Base-by-base conservation (phyloP, 2,329 filamentous ascomycete species). In the Nothopassalora personata region DNA sequence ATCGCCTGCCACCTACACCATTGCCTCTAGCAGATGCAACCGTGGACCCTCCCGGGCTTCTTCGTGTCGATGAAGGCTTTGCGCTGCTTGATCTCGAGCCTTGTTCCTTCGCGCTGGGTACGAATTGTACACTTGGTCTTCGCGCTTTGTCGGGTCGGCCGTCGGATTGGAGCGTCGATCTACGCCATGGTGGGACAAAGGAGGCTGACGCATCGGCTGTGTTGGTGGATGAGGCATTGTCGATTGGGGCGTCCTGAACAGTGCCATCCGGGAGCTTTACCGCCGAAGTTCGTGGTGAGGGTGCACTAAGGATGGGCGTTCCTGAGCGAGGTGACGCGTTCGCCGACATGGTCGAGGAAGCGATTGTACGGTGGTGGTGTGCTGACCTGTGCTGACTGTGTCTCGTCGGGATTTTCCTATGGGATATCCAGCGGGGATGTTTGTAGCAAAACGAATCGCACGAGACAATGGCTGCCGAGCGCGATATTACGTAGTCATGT, bases 71-170 rank as follows among this genome's bases (percentile, higher is more conserved):
- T 11, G 65, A 58, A 3, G 68, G 67, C 36, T 68, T 67, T 18
- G 69, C 70, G 53, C 63, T 68, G 59, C 64, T 68, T 51, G 67
- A 70, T 19, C 70, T 67, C 10, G 68, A 70, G 49, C 62, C 64
- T n/a, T 62, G 63, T 27, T 57, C 52, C 51, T 54, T 66, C 48
- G 64, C 60, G 28, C 67, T 66, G 15, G 72, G 71, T 31, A 74
- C 67, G 56, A 75, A 75, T 53, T 75, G 73, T 5, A 75, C 72
- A 33, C 65, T 68, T 8, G 71, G 71, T 10, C 72, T 62, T n/a
- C 70, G 69, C 11, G 61, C 60, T 51, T 58, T 56, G 49, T 59
- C 60, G 36, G 54, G 27, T 30, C 49, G 50, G 50, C 64, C 63
- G 43, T 67, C 64, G 50, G 63, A 61, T 27, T 62, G 60, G 36